Evolutionary conservation across 208 protist species (phyloP).

Genomic region (Perkinsela sp.): DNA sequence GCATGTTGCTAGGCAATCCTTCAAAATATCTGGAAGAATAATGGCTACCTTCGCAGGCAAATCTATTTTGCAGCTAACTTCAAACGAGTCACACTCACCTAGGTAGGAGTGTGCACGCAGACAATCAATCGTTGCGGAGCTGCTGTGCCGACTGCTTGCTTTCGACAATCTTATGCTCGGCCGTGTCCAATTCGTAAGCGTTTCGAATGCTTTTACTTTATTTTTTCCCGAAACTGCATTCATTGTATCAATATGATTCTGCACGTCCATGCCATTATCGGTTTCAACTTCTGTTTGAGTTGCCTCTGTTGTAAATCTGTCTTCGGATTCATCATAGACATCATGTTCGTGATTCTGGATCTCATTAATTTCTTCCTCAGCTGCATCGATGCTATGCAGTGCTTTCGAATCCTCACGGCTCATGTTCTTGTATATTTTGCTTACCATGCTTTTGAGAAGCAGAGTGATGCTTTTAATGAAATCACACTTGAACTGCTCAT

Average conservation of each 20-base stretch:
- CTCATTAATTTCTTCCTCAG: too few species aligned
- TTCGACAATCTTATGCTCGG: neutral
- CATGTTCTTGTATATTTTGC: too few species aligned
- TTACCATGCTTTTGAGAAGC: neutral
- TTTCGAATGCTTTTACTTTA: too few species aligned
- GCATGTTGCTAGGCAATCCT: neutral
- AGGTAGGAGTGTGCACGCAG: neutral
- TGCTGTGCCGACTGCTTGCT: neutral
- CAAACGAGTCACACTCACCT: neutral
- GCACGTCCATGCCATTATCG: too few species aligned
- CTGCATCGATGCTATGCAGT: too few species aligned
- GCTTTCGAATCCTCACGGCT: too few species aligned
- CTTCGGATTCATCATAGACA: too few species aligned
- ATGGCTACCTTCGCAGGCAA: neutral
- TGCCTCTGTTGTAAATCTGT: too few species aligned
- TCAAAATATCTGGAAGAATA: neutral
- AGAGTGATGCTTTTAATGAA: neutral
- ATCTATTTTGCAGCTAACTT: neutral
- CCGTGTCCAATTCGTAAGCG: neutral
- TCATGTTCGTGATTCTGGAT: too few species aligned
- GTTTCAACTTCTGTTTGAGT: too few species aligned
- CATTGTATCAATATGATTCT: too few species aligned
- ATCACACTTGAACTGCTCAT: neutral
- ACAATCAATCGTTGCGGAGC: neutral
- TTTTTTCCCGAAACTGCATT: too few species aligned